Base-by-base conservation (phyloP, 257 asterid genomes). In the Jacaranda mimosifolia region DNA sequence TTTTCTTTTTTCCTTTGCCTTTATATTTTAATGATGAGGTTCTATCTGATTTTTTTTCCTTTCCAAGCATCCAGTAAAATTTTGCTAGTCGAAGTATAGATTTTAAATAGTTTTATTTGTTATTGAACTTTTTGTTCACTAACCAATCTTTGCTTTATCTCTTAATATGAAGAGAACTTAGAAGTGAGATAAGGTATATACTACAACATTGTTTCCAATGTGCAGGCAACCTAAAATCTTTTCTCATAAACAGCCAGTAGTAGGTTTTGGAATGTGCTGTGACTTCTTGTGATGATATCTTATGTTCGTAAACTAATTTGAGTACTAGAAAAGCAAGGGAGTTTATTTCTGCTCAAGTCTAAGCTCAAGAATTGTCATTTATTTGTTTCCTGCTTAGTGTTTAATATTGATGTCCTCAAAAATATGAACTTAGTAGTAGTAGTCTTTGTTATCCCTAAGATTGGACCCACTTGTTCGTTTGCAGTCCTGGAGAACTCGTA, bases 1-100 rank as follows among this genome's bases (percentile, higher is more conserved):
- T 63, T 74, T 26, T 56, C 39, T 51, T 75, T 68, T 77, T 52
- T 12, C 58, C 21, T 55, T 38, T n/a, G 18, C 32, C 42, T 58
- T 52, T 60, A 73, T 49, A 70, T 35, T 59, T 46, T 70, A 68
- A 18, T 49, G 17, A 5, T 32, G 38, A 42, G 36, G 45, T 39
- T 71, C 5, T 62, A 70, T 63, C 58, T 59, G 10, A 65, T 63
- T 62, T 39, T 73, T 74, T 64, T 35, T 63, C 21, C 40, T 9
- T 67, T 62, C 49, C 40, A 18, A 49, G 64, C 77, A 75, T 64
- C 69, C 39, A 45, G 9, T 26, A 8, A 40, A 6, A 62, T 38
- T 43, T 62, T 49, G 1, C 71, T 65, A 70, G 17, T 40, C 3
- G 53, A 59, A 64, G 78, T 67, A 42, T 42, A 72, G 8, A 42